phyloP scores from a whole-genome alignment of 2,329 filamentous ascomycete genomes.

The Pseudocercospora pini-densiflorae region DNA sequence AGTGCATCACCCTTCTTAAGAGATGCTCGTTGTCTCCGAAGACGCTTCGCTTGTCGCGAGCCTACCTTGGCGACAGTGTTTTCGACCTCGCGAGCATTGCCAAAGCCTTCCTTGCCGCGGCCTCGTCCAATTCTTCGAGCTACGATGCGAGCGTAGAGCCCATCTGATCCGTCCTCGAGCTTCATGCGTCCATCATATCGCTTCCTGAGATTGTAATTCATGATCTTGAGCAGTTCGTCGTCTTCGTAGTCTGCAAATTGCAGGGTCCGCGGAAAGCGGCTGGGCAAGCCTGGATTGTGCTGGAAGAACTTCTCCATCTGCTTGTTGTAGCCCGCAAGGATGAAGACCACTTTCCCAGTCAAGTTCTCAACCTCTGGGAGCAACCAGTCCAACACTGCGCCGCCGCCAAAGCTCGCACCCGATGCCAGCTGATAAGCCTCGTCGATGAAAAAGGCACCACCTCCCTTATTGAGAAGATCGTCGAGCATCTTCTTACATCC shows the following conservation, averaged over 20 bases:
- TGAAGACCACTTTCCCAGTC: conserved; percentile 70
- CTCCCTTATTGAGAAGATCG: conserved; percentile 60
- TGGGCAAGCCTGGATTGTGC: conserved; percentile 73
- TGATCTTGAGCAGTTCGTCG: conserved; percentile 65
- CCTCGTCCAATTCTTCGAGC: conserved; percentile 64
- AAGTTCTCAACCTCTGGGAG: conserved; percentile 68
- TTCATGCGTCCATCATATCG: conserved; percentile 62
- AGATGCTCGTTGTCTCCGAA: neutral
- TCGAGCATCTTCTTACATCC: conserved; percentile 63
- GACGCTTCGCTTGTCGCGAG: conserved; percentile 31
- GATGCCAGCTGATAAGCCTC: conserved; percentile 74
- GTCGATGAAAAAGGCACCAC: conserved; percentile 76
- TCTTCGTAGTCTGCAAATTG: conserved; percentile 73
- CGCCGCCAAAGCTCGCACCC: neutral
- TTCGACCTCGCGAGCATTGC: conserved; percentile 72
- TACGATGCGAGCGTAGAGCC: conserved; percentile 68
- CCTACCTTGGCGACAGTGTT: conserved; percentile 62
- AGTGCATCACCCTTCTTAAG: neutral
- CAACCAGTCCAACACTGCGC: neutral
- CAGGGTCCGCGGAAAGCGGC: conserved; percentile 69
- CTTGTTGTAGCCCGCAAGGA: conserved; percentile 74
- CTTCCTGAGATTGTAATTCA: conserved; percentile 58
- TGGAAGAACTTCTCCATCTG: conserved; percentile 78
- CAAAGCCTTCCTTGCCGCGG: conserved; percentile 70
- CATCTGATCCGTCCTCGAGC: conserved; percentile 61